These are phyloP conservation scores for Orbilia javanica DNA, from an alignment of 2,329 filamentous ascomycete species.

Conservation along the genomic window DNA sequence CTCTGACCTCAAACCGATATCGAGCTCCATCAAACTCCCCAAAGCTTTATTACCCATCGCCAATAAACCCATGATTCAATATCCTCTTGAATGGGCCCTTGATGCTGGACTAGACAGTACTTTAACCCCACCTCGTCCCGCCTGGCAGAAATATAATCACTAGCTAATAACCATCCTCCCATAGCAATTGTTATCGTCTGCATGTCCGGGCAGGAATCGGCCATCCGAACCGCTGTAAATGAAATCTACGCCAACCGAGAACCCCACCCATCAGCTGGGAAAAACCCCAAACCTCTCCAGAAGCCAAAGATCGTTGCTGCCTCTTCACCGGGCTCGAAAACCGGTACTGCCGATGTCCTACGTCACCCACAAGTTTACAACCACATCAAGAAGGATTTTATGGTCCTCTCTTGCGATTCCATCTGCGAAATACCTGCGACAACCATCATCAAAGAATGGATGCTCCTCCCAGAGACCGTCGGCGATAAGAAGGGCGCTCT, in stretches of 20 bases:
- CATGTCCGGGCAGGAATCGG: slow-evolving; percentile 46
- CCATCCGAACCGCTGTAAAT: slow-evolving; percentile 49
- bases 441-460: slow-evolving; percentile 88
- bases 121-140: background rate
- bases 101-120: slow-evolving; percentile 72
- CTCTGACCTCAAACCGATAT: slow-evolving; percentile 85
- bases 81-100: slow-evolving; percentile 86
- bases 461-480: slow-evolving; percentile 66
- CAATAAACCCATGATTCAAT: slow-evolving; percentile 90
- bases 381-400: slow-evolving; percentile 85
- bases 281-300: slow-evolving; percentile 36
- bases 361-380: slow-evolving; percentile 83
- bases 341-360: slow-evolving; percentile 87
- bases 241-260: slow-evolving; percentile 50
- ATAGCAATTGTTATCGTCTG: slow-evolving; percentile 61
- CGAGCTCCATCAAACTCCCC: slow-evolving; percentile 81
- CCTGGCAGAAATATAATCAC: background rate
- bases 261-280: slow-evolving; percentile 42
- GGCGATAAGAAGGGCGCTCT: slow-evolving; percentile 73
- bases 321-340: slow-evolving; percentile 2
- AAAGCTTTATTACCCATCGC: slow-evolving; percentile 86
- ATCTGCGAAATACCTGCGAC: slow-evolving; percentile 90
- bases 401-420: slow-evolving; percentile 91
- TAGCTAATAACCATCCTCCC: slow-evolving; percentile 69
- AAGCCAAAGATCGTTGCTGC: slow-evolving; percentile 65